Evolutionary conservation across 805 yeast species (phyloP), one percentile per base, ranked within the genome.

Genomic region (Myxozyma geophila): DNA sequence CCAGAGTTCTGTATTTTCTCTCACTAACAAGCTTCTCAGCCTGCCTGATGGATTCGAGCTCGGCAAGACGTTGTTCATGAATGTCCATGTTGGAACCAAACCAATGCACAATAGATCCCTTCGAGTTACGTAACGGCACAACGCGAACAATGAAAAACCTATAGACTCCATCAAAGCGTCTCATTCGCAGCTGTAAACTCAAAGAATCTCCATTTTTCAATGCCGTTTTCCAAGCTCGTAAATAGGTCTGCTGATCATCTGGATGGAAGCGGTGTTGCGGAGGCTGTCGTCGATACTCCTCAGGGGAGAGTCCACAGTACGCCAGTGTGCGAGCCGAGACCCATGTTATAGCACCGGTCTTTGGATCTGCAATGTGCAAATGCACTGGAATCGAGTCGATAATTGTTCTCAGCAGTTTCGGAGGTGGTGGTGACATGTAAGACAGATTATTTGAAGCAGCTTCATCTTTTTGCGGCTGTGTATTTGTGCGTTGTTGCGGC

Each of bases 301-400:
- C 70, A 7, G 71, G 66, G 8, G 74, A 59, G 13, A 71, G 64
- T 2, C 77, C 76, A 13, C 74, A 66, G 58, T 67, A 74, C 2
- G 75, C 73, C 51, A 73, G 48, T 6, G 76, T 67, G 17, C 75
- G 70, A 13, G 73, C 73, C 19, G 74, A 71, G 6, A 71, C 75
- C 77, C 77, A 74, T 5, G 72, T 70, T 15, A 73, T 63, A 7
- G 66, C 66, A 1, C 76, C 77, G 0, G 64, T 67, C 37, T 58
- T 52, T 1, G 77, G 75, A 52, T 71, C 73, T 5, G 74, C 75
- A 36, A 72, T 71, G 60, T 67, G 72, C n/a, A 74, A 70, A 56
- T 74, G 76, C 12, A 74, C 74, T 1, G 77, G 77, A 40, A 74
- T 72, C 4, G 76, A 74, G 58, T 74, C 76, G 37, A 74, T 72